A percentile compares a stretch with the other conserved stretches of the same genome.
These are phyloP conservation scores for Lodderomyces theae DNA, from an alignment of 1,139 yeast species.

Conservation along the genomic window DNA sequence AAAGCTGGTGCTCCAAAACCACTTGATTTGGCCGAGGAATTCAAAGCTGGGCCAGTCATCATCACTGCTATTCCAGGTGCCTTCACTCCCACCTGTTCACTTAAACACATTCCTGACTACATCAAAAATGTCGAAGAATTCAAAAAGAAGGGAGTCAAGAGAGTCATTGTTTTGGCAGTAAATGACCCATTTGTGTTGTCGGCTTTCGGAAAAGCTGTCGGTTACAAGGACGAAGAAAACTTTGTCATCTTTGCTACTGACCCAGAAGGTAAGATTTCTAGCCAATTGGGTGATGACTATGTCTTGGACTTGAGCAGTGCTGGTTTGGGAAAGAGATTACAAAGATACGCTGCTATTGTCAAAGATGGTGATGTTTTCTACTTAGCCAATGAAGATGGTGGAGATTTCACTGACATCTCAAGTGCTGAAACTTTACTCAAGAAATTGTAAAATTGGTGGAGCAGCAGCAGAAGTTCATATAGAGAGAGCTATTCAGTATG, in stretches of 20 bases:
- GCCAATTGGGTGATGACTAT: constrained; percentile 57
- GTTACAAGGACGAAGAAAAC: constrained; percentile 46
- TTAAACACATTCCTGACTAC: constrained; percentile 76
- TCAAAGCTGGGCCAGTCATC: constrained; percentile 55
- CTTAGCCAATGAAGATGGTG: constrained; percentile 60
- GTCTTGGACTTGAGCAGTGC: constrained; percentile 46
- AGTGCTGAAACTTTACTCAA: constrained; percentile 55
- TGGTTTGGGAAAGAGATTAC: constrained; percentile 66
- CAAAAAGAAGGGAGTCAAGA: constrained; percentile 67
- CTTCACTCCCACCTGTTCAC: constrained; percentile 87
- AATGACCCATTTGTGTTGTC: constrained; percentile 79
- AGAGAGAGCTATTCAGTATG: too few species aligned
- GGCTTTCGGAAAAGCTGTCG: constrained; percentile 80
- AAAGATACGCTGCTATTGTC: constrained; percentile 70
- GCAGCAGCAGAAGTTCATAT: too few species aligned
- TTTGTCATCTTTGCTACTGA: constrained; percentile 70
- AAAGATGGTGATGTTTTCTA: constrained; percentile 61
- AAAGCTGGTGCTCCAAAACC: constrained; percentile 56
- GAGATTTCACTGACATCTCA: constrained; percentile 57
- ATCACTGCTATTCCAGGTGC: constrained; percentile 89
- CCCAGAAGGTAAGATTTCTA: constrained; percentile 50
- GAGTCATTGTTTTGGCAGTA: constrained; percentile 68
- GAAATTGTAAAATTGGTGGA: constrained; percentile 18
- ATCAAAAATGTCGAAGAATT: constrained; percentile 51
- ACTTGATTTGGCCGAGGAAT: constrained; percentile 48